Conservation (phyloP, 495 filamentous ascomycete genomes). For the Physcia stellaris region DNA sequence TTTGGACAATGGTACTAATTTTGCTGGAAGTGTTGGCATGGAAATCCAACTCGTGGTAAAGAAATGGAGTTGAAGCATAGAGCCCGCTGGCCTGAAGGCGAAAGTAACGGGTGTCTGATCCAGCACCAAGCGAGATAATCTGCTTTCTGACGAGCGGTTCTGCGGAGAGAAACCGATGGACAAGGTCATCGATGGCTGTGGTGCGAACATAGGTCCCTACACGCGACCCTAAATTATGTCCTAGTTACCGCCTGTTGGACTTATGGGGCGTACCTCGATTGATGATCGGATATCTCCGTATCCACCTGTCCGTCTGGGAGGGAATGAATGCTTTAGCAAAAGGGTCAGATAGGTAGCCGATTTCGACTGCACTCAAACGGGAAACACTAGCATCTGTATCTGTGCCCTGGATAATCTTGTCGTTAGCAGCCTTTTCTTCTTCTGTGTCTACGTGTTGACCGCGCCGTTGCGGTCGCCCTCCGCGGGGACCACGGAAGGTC, state of each 20-base stretch:
- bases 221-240: too few species aligned
- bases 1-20: slow-evolving; percentile 33
- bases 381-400: slow-evolving; percentile 86
- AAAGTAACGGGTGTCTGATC: slow-evolving; percentile 81
- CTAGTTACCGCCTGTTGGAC: too few species aligned
- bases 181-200: slow-evolving; percentile 67
- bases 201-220: slow-evolving; percentile 90
- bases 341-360: slow-evolving; percentile 77
- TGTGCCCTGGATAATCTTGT: slow-evolving; percentile 66
- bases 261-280: slow-evolving; percentile 79
- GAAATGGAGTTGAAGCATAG: slow-evolving; percentile 25
- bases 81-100: slow-evolving; percentile 38
- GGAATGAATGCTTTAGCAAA: slow-evolving; percentile 57
- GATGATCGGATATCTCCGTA: slow-evolving; percentile 70
- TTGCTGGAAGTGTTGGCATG: slow-evolving; percentile 56
- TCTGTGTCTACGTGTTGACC: slow-evolving; percentile 21
- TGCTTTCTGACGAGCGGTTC: slow-evolving; percentile 42
- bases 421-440: slow-evolving; percentile 29
- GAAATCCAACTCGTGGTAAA: slow-evolving; percentile 94
- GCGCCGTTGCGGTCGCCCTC: slow-evolving; percentile 28
- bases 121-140: slow-evolving; percentile 87
- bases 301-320: slow-evolving; percentile 18
- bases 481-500: slow-evolving; percentile 38
- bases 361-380: slow-evolving; percentile 69
- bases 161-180: slow-evolving; percentile 51